Evolutionary conservation across 1,284 basidiomycete genomes (phyloP).

Genomic region (Malassezia pachydermatis): DNA sequence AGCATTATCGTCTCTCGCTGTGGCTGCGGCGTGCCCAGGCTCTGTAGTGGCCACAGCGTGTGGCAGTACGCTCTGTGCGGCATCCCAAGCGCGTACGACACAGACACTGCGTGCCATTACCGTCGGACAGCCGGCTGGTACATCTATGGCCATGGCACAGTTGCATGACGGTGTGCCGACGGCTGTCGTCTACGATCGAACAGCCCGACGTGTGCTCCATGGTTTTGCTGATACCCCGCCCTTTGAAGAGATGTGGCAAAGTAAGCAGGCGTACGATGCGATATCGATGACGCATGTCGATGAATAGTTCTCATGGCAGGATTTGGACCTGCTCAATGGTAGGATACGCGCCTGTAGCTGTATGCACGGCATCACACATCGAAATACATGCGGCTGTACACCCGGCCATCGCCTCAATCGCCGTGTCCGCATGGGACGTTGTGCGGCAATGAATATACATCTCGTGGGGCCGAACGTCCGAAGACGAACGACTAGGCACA

Average conservation of each 20-base stretch:
- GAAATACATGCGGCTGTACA: conserved; percentile 6
- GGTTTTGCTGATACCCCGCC: conserved; percentile 23
- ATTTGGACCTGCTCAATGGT: neutral
- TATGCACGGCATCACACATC: neutral
- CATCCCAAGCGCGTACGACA: neutral
- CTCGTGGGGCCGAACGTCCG: neutral
- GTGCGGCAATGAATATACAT: neutral
- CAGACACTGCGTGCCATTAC: conserved; percentile 22
- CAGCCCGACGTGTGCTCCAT: conserved; percentile 35
- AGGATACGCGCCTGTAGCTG: neutral
- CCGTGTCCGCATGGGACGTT: neutral
- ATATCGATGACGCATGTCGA: neutral
- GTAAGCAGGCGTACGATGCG: neutral
- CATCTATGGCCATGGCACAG: conserved; percentile 28
- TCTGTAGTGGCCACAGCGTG: conserved; percentile 22
- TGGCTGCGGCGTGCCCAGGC: conserved; percentile 17
- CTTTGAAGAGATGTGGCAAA: neutral
- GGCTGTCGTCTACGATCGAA: conserved; percentile 31
- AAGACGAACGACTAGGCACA: neutral
- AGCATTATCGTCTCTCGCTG: conserved; percentile 36
- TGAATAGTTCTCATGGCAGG: neutral
- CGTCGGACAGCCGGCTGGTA: conserved; percentile 43
- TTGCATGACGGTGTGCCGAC: conserved; percentile 14
- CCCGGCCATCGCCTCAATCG: conserved; percentile 11
- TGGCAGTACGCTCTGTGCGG: neutral